Evolutionary conservation across 164 flowering plant species (phyloP).

Genomic region (Macadamia integrifolia): DNA sequence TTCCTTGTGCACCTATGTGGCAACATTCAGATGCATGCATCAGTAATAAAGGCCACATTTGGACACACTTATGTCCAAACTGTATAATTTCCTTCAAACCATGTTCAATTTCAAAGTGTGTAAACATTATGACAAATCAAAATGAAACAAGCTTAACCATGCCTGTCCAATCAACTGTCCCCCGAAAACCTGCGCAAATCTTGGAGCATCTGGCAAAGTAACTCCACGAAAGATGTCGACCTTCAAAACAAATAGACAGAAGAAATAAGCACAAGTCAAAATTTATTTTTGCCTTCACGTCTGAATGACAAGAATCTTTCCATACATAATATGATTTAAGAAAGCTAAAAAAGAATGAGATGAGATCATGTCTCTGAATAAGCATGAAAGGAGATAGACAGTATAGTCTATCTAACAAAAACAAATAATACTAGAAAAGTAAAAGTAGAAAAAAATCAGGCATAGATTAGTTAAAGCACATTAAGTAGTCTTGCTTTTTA

Average conservation of each 20-base stretch:
- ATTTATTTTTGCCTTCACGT: neutral
- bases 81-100: too few relatives aligned
- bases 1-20: neutral
- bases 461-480: too few relatives aligned
- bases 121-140: neutral
- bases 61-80: too few relatives aligned
- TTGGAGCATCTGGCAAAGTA: conserved; percentile 84
- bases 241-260: conserved; percentile 33
- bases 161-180: conserved; percentile 96
- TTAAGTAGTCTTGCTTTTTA: too few relatives aligned
- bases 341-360: neutral
- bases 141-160: conserved; percentile 17
- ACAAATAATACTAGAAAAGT: too few relatives aligned
- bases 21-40: neutral
- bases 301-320: neutral
- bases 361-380: too few relatives aligned
- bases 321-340: neutral
- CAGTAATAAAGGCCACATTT: neutral
- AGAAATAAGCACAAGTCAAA: neutral
- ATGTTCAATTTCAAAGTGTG: neutral
- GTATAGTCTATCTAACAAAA: too few relatives aligned
- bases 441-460: too few relatives aligned
- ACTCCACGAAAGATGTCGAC: conserved; percentile 77
- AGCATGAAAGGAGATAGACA: too few relatives aligned
- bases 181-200: conserved; percentile 82